Percentiles rank a stretch among this genome's conserved stretches.
These are phyloP conservation scores for Phytomonas sp. DNA, from an alignment of 208 protist genomes.

Conservation along the genomic window DNA sequence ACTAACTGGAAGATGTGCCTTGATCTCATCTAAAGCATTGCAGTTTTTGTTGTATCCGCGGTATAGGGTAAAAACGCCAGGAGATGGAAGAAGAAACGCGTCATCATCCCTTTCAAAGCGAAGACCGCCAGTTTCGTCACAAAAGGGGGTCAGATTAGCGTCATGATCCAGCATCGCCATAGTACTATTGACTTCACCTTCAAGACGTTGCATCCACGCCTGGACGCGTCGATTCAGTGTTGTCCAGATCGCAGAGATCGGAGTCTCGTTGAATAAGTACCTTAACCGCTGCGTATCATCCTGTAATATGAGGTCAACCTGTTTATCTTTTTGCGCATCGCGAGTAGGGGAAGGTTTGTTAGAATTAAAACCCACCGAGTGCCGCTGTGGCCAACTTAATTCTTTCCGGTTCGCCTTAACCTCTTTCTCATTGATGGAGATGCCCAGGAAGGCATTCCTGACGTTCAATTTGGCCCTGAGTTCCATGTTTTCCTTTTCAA, in stretches of 20 bases:
- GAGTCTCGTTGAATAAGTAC: conserved; percentile 25
- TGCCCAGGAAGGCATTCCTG: background rate
- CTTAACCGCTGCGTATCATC: conserved; percentile 22
- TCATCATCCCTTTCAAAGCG: background rate
- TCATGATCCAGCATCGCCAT: conserved; percentile 55
- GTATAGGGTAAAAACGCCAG: background rate
- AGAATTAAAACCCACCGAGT: background rate
- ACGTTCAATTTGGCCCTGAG: conserved; percentile 33
- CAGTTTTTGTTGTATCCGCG: background rate
- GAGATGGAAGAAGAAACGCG: background rate
- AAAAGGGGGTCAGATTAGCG: conserved; percentile 10
- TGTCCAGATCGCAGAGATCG: conserved; percentile 33
- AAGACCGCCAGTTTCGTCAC: background rate
- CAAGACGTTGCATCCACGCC: conserved; percentile 34
- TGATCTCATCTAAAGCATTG: background rate
- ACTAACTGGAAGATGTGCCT: background rate
- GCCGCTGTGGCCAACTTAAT: background rate
- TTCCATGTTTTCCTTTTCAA: conserved; percentile 53
- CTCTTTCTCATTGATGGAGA: conserved; percentile 2
- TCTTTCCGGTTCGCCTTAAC: background rate
- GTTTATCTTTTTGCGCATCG: background rate
- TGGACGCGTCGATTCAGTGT: conserved; percentile 19
- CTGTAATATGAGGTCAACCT: background rate
- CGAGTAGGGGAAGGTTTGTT: background rate
- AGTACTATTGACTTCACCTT: conserved; percentile 31